Conservation (phyloP, 352 stramenopile species). For the Globisporangium perplexum region DNA sequence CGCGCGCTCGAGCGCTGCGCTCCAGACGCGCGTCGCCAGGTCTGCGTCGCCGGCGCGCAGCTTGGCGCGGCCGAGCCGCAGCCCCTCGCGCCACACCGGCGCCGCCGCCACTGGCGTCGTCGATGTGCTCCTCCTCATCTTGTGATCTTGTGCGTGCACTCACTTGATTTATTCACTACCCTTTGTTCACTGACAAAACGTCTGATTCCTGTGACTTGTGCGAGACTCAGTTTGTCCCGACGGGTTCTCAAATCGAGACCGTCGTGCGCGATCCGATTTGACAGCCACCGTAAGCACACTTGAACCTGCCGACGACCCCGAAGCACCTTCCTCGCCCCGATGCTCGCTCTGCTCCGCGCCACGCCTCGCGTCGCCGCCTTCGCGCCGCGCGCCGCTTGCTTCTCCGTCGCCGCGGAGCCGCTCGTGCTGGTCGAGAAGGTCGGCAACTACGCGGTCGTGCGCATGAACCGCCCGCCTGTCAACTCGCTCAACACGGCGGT, state of each 20-base stretch:
- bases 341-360: conserved; percentile 13
- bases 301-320: neutral
- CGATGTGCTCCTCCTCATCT: too few species aligned
- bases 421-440: conserved; percentile 70
- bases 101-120: too few species aligned
- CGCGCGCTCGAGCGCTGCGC: conserved; percentile 30
- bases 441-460: conserved; percentile 72
- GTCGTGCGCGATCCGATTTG: too few species aligned
- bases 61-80: conserved; percentile 23
- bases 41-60: conserved; percentile 25
- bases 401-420: conserved; percentile 32
- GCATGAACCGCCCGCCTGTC: conserved; percentile 70
- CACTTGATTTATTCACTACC: too few species aligned
- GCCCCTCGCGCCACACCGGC: conserved; percentile 20
- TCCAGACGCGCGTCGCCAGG: conserved; percentile 42
- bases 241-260: too few species aligned
- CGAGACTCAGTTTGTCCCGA: too few species aligned
- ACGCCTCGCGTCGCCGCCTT: neutral
- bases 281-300: too few species aligned
- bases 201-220: too few species aligned
- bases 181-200: too few species aligned
- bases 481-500: conserved; percentile 80
- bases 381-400: conserved; percentile 9
- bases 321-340: neutral
- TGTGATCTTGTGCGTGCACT: too few species aligned